Percentiles rank a stretch among this genome's conserved stretches.
Conservation (phyloP, 1,284 basidiomycete genomes). For the Vanrija sp. region DNA sequence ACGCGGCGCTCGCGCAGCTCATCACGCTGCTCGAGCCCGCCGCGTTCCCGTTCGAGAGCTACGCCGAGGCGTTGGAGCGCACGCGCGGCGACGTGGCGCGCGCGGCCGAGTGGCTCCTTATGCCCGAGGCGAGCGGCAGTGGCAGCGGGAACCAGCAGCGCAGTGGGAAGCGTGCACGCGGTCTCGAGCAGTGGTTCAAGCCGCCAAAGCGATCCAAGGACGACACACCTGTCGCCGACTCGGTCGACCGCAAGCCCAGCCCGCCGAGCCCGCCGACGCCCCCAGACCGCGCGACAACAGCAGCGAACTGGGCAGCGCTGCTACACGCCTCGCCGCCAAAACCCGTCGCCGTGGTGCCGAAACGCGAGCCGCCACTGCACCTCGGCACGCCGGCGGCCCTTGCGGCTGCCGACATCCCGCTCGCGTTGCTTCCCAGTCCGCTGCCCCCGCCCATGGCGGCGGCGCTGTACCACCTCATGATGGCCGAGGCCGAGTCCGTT, state of each 20-base stretch:
- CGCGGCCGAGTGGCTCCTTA: conserved; percentile 55
- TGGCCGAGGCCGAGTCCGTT: conserved; percentile 43
- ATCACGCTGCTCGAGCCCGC: conserved; percentile 41
- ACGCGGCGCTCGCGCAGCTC: conserved; percentile 39
- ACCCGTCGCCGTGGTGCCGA: conserved; percentile 14
- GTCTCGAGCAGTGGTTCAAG: conserved; percentile 9
- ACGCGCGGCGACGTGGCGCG: conserved; percentile 60
- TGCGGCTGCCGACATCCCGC: conserved; percentile 50
- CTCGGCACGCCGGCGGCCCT: conserved; percentile 54
- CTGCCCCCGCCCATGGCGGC: conserved; percentile 57
- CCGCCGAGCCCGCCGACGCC: conserved; percentile 12
- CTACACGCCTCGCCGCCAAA: not conserved
- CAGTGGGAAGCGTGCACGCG: not conserved
- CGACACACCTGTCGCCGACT: not conserved
- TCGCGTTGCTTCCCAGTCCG: conserved; percentile 56
- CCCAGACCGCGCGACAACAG: conserved; percentile 3
- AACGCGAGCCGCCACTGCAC: conserved; percentile 23
- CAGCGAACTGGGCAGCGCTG: conserved; percentile 16
- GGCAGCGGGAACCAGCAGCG: not conserved
- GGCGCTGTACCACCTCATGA: conserved; percentile 58
- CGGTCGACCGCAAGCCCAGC: conserved; percentile 25
- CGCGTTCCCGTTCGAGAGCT: conserved; percentile 28
- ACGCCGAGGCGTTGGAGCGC: conserved; percentile 60
- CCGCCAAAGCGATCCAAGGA: not conserved
- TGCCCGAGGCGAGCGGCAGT: conserved; percentile 4